Evolutionary conservation across 441 rosid genomes (phyloP).

Genomic region (Erodium texanum): DNA sequence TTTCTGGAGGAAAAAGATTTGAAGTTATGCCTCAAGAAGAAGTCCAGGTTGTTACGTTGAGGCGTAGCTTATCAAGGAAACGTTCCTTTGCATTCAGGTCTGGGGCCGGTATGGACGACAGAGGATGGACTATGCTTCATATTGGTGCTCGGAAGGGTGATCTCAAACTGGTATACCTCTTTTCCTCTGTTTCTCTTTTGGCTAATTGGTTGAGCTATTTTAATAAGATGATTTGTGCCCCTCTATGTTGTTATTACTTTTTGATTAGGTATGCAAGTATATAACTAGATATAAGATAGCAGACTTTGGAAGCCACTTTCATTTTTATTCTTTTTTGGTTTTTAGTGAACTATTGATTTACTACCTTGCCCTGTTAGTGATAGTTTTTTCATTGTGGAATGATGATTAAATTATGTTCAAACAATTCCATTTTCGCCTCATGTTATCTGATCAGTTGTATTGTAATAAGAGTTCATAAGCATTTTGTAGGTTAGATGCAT

Average conservation of each 20-base stretch:
- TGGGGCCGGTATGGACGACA: constrained; percentile 51
- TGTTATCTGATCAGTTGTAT: neutral
- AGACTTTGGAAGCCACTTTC: neutral
- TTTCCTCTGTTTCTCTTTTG: neutral
- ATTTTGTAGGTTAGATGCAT: neutral
- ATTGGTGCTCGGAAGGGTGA: constrained; percentile 75
- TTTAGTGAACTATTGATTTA: neutral
- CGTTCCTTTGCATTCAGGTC: constrained; percentile 33
- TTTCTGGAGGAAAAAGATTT: constrained; percentile 6
- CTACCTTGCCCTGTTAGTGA: neutral
- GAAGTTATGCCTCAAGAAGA: constrained; percentile 36
- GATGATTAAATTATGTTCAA: neutral
- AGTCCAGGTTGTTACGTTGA: constrained; percentile 24
- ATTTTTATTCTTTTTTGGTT: no score
- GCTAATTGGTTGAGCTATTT: neutral
- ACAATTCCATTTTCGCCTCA: neutral
- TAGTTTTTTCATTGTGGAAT: no score
- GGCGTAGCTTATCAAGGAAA: constrained; percentile 47
- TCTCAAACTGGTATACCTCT: constrained; percentile 38
- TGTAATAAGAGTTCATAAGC: no score
- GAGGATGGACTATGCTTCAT: constrained; percentile 86
- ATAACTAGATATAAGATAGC: neutral
- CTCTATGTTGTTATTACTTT: no score
- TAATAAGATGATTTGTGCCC: neutral
- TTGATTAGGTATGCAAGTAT: neutral